Percentiles rank a stretch among this genome's conserved stretches.
Conservation (phyloP, 164 flowering plant species). For the Vitis amurensis region DNA sequence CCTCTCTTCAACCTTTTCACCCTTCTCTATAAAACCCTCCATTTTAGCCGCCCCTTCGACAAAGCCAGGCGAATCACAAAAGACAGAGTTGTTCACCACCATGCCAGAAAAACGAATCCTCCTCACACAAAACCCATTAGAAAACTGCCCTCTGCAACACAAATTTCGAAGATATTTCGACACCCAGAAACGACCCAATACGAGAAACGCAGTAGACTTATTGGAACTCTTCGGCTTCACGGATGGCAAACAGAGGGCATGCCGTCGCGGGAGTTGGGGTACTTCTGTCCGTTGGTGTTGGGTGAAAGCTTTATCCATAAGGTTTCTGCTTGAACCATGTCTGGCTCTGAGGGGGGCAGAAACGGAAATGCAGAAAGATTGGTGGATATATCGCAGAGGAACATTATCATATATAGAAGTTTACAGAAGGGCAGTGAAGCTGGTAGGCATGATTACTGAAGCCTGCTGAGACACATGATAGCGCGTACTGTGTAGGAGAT, state of each 20-base stretch:
- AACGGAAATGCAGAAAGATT: neutral
- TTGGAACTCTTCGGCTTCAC: conserved; percentile 4
- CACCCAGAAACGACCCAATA: conserved; percentile 29
- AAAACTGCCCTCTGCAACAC: conserved; percentile 8
- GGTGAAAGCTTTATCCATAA: conserved; percentile 34
- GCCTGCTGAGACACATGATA: conserved; percentile 28
- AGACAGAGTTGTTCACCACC: conserved; percentile 44
- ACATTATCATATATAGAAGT: neutral
- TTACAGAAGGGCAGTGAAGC: neutral
- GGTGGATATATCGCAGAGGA: neutral
- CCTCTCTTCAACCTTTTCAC: conserved; percentile 16
- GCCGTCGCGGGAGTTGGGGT: conserved; percentile 14
- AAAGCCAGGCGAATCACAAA: conserved; percentile 26
- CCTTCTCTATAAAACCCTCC: conserved; percentile 39
- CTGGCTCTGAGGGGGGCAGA: conserved; percentile 13
- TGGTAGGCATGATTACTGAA: conserved; percentile 19
- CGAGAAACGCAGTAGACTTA: conserved; percentile 12
- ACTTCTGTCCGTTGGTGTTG: conserved; percentile 21
- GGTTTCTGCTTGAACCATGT: conserved; percentile 22
- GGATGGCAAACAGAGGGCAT: conserved; percentile 17
- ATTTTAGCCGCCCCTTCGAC: conserved; percentile 25
- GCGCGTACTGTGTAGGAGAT: neutral
- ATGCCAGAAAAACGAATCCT: conserved; percentile 23
- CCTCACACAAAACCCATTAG: conserved; percentile 23
- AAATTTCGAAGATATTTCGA: conserved; percentile 23